Conservation (phyloP, 352 stramenopile species). For the Phytophthora macrochlamydospora region DNA sequence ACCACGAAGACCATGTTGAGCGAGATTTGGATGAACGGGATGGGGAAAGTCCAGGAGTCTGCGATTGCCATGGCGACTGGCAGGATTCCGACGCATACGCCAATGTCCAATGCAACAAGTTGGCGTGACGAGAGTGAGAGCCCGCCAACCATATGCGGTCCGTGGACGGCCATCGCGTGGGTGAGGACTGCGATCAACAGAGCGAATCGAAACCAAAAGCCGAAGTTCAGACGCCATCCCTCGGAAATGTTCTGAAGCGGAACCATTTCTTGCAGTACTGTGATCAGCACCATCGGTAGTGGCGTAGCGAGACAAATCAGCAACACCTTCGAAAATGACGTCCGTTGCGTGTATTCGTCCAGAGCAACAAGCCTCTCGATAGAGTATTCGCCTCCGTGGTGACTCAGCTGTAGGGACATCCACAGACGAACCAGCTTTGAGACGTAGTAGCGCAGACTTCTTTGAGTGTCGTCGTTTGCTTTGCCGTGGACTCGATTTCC, state of each 20-base stretch:
- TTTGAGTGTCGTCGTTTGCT: not conserved
- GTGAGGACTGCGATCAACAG: slow-evolving; percentile 6
- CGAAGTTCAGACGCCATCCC: slow-evolving; percentile 27
- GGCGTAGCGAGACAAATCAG: slow-evolving; percentile 22
- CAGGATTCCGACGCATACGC: not conserved
- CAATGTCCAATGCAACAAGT: not conserved
- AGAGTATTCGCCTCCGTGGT: slow-evolving; percentile 31
- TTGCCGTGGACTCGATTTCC: too few relatives aligned
- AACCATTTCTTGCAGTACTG: slow-evolving; percentile 17
- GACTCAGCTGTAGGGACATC: not conserved
- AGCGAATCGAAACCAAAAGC: slow-evolving; percentile 22
- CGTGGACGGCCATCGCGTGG: slow-evolving; percentile 6
- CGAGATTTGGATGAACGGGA: slow-evolving; percentile 12
- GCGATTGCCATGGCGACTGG: slow-evolving; percentile 2
- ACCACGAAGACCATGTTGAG: slow-evolving; percentile 9
- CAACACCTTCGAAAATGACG: slow-evolving; percentile 16
- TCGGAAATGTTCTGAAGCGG: slow-evolving; percentile 14
- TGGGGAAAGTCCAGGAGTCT: slow-evolving; percentile 10
- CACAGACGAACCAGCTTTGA: not conserved
- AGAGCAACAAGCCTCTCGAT: slow-evolving; percentile 30
- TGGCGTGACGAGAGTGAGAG: not conserved
- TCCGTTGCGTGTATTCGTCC: slow-evolving; percentile 24
- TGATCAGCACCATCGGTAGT: slow-evolving; percentile 20
- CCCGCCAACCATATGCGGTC: slow-evolving; percentile 1
- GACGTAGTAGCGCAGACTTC: not conserved